Percentiles rank a stretch among this genome's conserved stretches.
Conservation (phyloP, 169 alveolate species). For the Cryptosporidium bovis region DNA sequence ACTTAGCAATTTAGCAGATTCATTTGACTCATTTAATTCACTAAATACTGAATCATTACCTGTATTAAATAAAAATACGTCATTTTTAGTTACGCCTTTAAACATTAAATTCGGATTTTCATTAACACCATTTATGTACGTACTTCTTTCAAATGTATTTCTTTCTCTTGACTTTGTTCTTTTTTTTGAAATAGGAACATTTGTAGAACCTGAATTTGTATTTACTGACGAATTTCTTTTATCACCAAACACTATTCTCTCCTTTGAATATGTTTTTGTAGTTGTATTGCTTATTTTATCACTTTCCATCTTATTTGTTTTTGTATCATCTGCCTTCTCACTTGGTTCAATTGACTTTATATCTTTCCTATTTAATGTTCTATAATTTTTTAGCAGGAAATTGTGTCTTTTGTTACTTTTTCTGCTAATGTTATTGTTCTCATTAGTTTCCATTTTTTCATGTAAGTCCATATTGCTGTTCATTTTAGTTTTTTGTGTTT, state of each 20-base stretch:
- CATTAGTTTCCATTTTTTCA: neutral
- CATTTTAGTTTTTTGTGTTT: too few species aligned
- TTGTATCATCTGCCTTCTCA: too few species aligned
- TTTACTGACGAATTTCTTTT: neutral
- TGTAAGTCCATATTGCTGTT: neutral
- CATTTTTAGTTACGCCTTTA: constrained; percentile 7
- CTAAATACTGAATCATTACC: constrained; percentile 23
- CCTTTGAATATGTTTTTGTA: constrained; percentile 7
- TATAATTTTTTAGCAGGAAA: neutral
- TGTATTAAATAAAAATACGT: neutral
- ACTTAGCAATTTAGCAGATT: constrained; percentile 41
- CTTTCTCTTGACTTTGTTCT: constrained; percentile 51
- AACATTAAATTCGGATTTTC: neutral
- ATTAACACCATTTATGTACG: too few species aligned
- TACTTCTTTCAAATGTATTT: too few species aligned
- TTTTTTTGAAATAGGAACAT: constrained; percentile 30
- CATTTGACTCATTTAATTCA: constrained; percentile 40
- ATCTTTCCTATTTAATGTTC: neutral
- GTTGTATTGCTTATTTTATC: too few species aligned
- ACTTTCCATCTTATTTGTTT: too few species aligned
- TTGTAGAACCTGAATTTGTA: neutral
- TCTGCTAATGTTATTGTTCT: neutral
- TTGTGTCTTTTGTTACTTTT: neutral
- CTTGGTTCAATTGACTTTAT: neutral
- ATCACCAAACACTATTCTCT: neutral